These are phyloP conservation scores for Chlorella sp. DNA, from an alignment of 139 green algal species.

Conservation along the genomic window DNA sequence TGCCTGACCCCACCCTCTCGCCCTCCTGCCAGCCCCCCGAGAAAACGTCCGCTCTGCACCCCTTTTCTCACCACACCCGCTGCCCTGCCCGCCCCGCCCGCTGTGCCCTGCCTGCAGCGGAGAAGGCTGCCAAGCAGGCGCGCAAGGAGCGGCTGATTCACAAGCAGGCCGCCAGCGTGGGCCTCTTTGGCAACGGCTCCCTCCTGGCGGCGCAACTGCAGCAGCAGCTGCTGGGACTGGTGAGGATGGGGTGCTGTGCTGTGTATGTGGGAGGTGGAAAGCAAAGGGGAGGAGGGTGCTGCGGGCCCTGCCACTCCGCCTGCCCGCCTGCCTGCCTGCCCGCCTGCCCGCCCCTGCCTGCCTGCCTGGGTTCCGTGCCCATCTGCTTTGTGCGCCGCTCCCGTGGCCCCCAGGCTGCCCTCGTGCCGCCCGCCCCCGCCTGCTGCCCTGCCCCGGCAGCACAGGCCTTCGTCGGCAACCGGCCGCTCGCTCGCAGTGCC, in stretches of 20 bases:
- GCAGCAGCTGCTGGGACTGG: constrained; percentile 33
- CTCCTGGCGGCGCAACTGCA: constrained; percentile 26
- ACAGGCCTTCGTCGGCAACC: background rate
- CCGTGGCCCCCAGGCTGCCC: too few relatives aligned
- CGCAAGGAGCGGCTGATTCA: constrained; percentile 42
- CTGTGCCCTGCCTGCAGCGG: constrained; percentile 43
- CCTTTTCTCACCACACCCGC: background rate
- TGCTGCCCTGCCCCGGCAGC: background rate
- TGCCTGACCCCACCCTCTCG: too few relatives aligned
- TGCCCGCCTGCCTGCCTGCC: background rate
- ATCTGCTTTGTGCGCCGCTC: background rate
- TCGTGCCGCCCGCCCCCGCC: too few relatives aligned
- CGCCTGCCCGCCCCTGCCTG: background rate
- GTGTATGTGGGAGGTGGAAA: too few relatives aligned
- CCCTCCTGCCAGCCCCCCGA: too few relatives aligned
- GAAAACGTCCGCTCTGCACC: too few relatives aligned
- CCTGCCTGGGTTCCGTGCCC: too few relatives aligned
- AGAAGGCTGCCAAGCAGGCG: constrained; percentile 66
- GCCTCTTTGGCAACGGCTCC: background rate
- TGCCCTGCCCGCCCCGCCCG: constrained; percentile 47
- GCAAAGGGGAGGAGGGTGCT: background rate
- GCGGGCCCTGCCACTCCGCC: background rate
- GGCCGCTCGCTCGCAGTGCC: too few relatives aligned
- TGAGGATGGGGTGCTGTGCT: too few relatives aligned
- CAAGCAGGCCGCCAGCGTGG: background rate